Conservation (phyloP, 768 basidiomycete genomes). For the Xerocomellus chrysenteron region DNA sequence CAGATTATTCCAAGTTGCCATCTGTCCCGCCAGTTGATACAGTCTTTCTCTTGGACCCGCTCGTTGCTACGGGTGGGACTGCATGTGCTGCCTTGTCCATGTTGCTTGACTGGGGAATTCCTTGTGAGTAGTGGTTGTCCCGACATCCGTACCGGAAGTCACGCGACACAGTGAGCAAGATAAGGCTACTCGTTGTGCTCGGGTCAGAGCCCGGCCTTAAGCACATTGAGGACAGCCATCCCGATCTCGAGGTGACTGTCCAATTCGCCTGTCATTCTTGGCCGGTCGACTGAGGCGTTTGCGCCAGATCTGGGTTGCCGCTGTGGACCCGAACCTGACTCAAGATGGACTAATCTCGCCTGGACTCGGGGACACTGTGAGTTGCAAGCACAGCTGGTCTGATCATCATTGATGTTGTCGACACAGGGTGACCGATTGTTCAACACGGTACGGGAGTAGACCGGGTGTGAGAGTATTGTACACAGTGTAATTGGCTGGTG, state of each 20-base stretch:
- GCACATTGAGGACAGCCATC: constrained; percentile 63
- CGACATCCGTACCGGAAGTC: background rate
- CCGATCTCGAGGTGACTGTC: constrained; percentile 69
- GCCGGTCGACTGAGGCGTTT: background rate
- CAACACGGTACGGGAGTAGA: constrained; percentile 57
- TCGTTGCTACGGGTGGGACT: constrained; percentile 94
- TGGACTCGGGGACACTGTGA: constrained; percentile 86
- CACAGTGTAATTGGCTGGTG: background rate
- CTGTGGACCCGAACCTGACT: constrained; percentile 73
- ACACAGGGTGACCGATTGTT: constrained; percentile 85
- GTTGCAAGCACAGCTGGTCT: constrained; percentile 26
- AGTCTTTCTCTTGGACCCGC: constrained; percentile 87
- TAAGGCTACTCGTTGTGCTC: constrained; percentile 82
- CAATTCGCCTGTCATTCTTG: background rate
- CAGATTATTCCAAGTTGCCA: constrained; percentile 92
- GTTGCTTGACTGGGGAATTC: constrained; percentile 82
- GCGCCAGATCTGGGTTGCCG: constrained; percentile 80
- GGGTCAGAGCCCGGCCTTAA: constrained; percentile 74
- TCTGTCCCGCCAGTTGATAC: constrained; percentile 70
- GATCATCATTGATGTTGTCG: background rate
- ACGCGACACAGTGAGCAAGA: constrained; percentile 49
- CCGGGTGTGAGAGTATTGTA: background rate
- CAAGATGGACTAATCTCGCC: constrained; percentile 79
- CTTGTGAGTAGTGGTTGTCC: constrained; percentile 42
- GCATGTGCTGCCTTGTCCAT: constrained; percentile 84